Evolutionary conservation across 306 rosid species (phyloP), one percentile per base, ranked within the genome.

Genomic region (Lathyrus tuberosus): DNA sequence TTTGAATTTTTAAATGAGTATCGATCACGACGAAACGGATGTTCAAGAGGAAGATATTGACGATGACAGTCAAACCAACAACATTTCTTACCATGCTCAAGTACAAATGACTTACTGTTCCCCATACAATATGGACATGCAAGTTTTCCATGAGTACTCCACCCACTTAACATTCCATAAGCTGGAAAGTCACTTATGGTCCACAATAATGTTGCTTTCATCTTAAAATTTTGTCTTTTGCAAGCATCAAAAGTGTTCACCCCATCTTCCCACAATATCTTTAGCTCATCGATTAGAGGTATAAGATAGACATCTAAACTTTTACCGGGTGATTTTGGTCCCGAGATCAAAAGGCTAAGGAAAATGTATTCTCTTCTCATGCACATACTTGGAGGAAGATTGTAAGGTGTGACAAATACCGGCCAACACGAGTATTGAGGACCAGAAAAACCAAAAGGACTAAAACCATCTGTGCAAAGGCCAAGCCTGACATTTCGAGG

Each of bases 171-270:
- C 46, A 65, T 65, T 46, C 31, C 28, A 28, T 65, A 65, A 65
- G 28, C 15, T n/a, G 26, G 54, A 65, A 65, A 65, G n/a, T 65
- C 41, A 43, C 20, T 62, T 9, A 62, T 62, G 10, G 67, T 62
- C 15, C 67, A 16, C 16, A 64, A 42, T 6, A 64, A 62, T 17
- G 11, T 10, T 15, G 46, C 18, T 64, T 64, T 64, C 54, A 41
- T 42, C 5, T 10, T 41, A 13, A 64, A 64, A 3, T 41, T 64
- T 31, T 62, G n/a, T 47, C 18, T 31, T 12, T 31, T 67, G 44
- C 16, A 67, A 28, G 33, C 6, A 30, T 67, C 30, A 67, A 47
- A 31, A 48, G 46, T 48, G 10, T 47, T 66, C 1, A 48, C 46
- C 26, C 60, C 69, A 20, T 58, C 3, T 22, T 13, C 40, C 64